A percentile compares a stretch with the other conserved stretches of the same genome.
Conservation (phyloP, 352 stramenopile genomes). For the Pythium volutum region DNA sequence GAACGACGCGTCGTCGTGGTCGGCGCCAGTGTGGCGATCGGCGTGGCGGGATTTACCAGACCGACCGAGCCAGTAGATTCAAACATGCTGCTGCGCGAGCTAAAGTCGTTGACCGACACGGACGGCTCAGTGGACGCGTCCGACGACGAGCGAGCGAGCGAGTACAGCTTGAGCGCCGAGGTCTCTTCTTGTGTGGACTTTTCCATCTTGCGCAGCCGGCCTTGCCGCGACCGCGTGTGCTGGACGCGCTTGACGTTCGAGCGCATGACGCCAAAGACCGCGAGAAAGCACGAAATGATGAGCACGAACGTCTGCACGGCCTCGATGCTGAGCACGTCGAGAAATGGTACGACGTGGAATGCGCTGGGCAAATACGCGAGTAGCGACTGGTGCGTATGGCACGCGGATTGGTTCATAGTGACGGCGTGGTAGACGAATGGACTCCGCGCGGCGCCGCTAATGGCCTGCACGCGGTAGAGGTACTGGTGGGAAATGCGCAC, state of each 20-base stretch:
- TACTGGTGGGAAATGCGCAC: constrained; percentile 36
- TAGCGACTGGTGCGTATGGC: background rate
- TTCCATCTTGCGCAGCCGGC: constrained; percentile 48
- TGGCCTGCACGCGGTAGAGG: constrained; percentile 40
- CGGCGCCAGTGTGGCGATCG: no score
- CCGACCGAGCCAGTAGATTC: background rate
- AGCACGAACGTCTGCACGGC: constrained; percentile 41
- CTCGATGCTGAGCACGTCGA: constrained; percentile 28
- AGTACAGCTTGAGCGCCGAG: background rate
- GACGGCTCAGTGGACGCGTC: constrained; percentile 18
- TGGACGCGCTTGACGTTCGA: constrained; percentile 50
- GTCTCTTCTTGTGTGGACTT: constrained; percentile 32
- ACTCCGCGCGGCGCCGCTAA: constrained; percentile 38
- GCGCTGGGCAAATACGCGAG: constrained; percentile 7
- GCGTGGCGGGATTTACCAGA: no score
- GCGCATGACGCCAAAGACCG: constrained; percentile 51
- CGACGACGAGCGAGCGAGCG: constrained; percentile 13
- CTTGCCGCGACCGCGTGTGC: constrained; percentile 43
- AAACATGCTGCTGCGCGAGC: background rate
- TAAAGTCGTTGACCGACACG: background rate
- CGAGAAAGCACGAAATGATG: constrained; percentile 54
- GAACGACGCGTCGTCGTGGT: no score
- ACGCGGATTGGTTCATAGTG: constrained; percentile 14
- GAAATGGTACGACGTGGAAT: constrained; percentile 4
- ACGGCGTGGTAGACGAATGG: constrained; percentile 43